Base-by-base conservation (phyloP, 2,329 filamentous ascomycete genomes). In the Paraphaeosphaeria sporulosa region DNA sequence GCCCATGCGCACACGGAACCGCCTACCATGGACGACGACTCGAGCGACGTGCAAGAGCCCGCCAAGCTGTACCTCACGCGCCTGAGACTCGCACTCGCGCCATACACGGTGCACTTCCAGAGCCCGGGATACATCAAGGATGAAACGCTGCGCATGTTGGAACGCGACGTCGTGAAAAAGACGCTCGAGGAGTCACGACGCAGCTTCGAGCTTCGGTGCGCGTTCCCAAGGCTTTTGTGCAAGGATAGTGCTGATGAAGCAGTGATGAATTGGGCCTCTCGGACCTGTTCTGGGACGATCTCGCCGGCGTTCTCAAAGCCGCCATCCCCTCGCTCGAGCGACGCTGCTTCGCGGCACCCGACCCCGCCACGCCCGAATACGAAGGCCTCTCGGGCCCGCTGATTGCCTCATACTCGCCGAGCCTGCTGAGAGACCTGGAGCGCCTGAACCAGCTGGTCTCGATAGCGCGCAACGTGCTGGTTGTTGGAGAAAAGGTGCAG, bases 401-500 rank as follows among this genome's bases (percentile, higher is more conserved):
- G 19, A 89, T 90, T 63, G 86, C 86, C 15, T 82, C 81, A 59
- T 85, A 87, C 67, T 86, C 87, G 61, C 82, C 83, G 52, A 83
- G 80, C 7, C 74, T 89, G 53, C 83, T 87, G 63, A 85, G 86
- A 65, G 87, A 90, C 66, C 82, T 89, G 57, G 86, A 89, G 70
- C 80, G 87, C 30, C 73, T 90, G 44, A 88, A 89, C 67, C 85
- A 88, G 67, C 71, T 89, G 10, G 84, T 88, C 43, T 86, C 83
- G 7, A 87, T 89, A 59, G 85, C 85, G 23, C 82, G 87, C 32
- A 90, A 89, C 69, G 80, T 88, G 27, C 80, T 89, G 36, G 87
- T 86, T 0, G 84, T 83, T 23, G 88, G 87, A 21, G 86, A 86
- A 62, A 81, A 81, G 51, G 86, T 85, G 23, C 87, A 90, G 72